A percentile compares a stretch with the other conserved stretches of the same genome.
Evolutionary conservation across 129 eudicot genomes (phyloP).

Genomic region (Scalesia atractyloides): DNA sequence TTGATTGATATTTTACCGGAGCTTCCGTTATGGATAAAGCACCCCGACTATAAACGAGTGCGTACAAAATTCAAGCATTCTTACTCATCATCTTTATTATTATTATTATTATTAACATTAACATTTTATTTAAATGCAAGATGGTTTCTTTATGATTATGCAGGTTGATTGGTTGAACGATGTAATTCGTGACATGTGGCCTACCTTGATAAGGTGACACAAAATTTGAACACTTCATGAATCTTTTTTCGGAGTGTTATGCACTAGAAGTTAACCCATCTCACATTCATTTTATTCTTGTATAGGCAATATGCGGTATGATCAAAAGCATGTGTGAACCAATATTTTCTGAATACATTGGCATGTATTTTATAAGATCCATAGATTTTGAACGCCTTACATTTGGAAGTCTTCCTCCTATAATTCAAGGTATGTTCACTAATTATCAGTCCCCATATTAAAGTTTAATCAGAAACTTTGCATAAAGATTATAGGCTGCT

Average conservation of each 20-base stretch:
- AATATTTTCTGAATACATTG: slow-evolving; percentile 60
- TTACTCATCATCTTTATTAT: slow-evolving; percentile 8
- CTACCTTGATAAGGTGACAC: slow-evolving; percentile 77
- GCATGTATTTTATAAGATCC: slow-evolving; percentile 51
- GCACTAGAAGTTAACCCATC: background rate
- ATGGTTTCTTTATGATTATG: slow-evolving; percentile 12
- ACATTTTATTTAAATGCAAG: slow-evolving; percentile 13
- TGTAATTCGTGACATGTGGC: slow-evolving; percentile 65
- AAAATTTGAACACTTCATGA: background rate
- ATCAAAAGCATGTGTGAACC: slow-evolving; percentile 55
- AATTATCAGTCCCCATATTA: background rate
- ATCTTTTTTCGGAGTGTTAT: background rate
- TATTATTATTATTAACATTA: background rate
- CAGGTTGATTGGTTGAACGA: slow-evolving; percentile 82
- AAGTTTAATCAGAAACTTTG: slow-evolving; percentile 1
- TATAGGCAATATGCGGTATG: slow-evolving; percentile 67
- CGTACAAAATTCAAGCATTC: slow-evolving; percentile 19
- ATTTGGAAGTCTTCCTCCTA: slow-evolving; percentile 79
- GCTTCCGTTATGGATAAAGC: slow-evolving; percentile 85
- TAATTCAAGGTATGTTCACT: slow-evolving; percentile 56
- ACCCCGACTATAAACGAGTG: slow-evolving; percentile 81
- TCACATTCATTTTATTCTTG: slow-evolving; percentile 1
- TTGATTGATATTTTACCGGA: slow-evolving; percentile 56
- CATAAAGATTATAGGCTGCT: slow-evolving; percentile 7
- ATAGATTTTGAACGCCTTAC: slow-evolving; percentile 66